Conservation (phyloP, 805 yeast genomes). For the Zygosaccharomyces gambellarensis region DNA sequence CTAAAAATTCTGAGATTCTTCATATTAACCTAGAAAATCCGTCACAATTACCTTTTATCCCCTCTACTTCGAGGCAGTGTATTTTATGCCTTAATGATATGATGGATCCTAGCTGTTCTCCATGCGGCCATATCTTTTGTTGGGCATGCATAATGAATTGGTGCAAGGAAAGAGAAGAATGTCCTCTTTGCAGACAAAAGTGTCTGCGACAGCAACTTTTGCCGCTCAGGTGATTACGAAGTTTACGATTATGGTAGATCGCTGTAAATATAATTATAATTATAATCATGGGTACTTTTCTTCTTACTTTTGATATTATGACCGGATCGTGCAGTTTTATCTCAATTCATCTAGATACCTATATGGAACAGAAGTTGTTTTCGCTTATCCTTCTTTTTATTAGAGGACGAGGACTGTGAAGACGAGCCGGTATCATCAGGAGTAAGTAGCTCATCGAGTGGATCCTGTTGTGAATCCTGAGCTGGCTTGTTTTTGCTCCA, state of each 20-base stretch:
- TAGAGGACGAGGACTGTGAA: constrained; percentile 12
- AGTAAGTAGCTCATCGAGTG: constrained; percentile 12
- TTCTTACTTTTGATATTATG: background rate
- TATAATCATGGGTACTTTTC: no score
- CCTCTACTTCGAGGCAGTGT: constrained; percentile 67
- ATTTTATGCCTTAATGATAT: constrained; percentile 78
- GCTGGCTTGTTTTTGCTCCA: constrained; percentile 28
- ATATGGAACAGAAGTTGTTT: constrained; percentile 50
- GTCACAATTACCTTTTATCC: constrained; percentile 56
- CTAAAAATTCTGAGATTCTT: constrained; percentile 10
- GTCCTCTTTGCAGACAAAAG: constrained; percentile 87
- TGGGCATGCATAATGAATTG: constrained; percentile 89
- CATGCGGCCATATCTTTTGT: constrained; percentile 91
- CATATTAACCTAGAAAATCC: constrained; percentile 56
- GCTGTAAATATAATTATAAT: no score
- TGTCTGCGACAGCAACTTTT: constrained; percentile 43
- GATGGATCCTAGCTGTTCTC: constrained; percentile 77
- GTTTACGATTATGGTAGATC: background rate
- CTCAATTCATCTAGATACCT: constrained; percentile 36
- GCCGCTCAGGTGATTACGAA: constrained; percentile 31
- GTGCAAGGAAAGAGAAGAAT: constrained; percentile 81
- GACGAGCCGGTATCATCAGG: constrained; percentile 10
- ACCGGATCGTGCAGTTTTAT: background rate
- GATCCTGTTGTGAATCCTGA: constrained; percentile 4
- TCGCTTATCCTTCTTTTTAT: constrained; percentile 43